Percentiles rank a stretch among this genome's conserved stretches.
Evolutionary conservation across 805 yeast species (phyloP).

Genomic region (Lipomyces sp.): DNA sequence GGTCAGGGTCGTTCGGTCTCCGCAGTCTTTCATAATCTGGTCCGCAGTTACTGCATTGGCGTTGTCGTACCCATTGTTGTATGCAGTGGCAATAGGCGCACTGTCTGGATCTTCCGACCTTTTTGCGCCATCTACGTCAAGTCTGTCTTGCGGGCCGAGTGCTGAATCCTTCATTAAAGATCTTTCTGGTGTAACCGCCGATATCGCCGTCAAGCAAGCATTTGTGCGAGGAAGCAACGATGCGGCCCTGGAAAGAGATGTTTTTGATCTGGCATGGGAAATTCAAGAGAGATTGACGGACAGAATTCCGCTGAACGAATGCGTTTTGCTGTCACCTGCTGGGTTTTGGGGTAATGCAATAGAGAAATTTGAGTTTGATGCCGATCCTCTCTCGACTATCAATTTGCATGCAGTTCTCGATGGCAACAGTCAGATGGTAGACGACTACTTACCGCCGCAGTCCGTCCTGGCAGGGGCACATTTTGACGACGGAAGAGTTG

Average conservation of each 20-base stretch:
- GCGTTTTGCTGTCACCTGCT: constrained; percentile 47
- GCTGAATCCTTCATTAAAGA: background rate
- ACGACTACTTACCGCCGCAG: background rate
- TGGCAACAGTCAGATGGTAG: background rate
- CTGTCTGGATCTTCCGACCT: constrained; percentile 24
- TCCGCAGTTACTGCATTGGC: constrained; percentile 56
- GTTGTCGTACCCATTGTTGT: constrained; percentile 56
- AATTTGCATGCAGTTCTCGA: constrained; percentile 24
- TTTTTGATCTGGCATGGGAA: constrained; percentile 46
- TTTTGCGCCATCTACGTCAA: background rate
- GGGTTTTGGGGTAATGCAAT: constrained; percentile 51
- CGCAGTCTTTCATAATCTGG: constrained; percentile 53
- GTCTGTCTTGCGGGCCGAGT: constrained; percentile 5
- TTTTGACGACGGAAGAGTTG: constrained; percentile 9
- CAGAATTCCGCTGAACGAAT: constrained; percentile 40
- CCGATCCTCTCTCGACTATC: constrained; percentile 49
- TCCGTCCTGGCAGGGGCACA: constrained; percentile 7
- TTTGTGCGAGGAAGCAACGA: constrained; percentile 45
- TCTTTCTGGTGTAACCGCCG: constrained; percentile 31
- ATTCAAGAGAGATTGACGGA: constrained; percentile 46
- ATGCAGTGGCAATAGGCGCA: constrained; percentile 40
- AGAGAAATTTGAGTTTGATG: constrained; percentile 44
- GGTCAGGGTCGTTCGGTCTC: constrained; percentile 46
- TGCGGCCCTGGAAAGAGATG: constrained; percentile 46
- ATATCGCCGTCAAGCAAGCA: constrained; percentile 46